Evolutionary conservation across 208 protist species (phyloP), one percentile per base, ranked within the genome.

Genomic region (Novymonas esmeraldas): DNA sequence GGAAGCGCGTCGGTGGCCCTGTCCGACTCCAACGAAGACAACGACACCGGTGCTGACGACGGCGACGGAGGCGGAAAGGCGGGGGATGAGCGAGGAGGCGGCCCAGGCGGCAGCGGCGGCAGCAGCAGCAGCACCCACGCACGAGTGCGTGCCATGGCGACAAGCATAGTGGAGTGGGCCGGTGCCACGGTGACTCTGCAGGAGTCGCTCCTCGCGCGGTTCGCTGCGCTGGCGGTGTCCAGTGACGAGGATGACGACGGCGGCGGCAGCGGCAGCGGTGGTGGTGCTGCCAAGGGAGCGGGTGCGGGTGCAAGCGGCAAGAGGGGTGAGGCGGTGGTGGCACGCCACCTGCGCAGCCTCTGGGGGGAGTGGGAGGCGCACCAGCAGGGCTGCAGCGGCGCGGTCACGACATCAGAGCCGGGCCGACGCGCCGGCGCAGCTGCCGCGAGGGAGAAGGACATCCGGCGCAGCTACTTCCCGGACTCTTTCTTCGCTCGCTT

Each of bases 401-500:
- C 55, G 36, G 11, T 24, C 24, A 29, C 22, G 22, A 38, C 34
- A 11, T 24, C 9, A 38, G 24, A 61, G 20, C n/a, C 24, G 38
- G 36, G 22, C 42, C 56, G 26, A 26, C 56, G 7, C 39, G 36
- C 20, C 22, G 54, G 54, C 10, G 39, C n/a, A n/a, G n/a, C 22
- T 20, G 56, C 56, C 11, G 56, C 5, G 18, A 42, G 33, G 6
- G 33, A 48, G 24, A 79, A 73, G 38, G 82, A 89, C 42, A 50
- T 89, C 31, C 86, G 90, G 11, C 38, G 42, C 45, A 71, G 73
- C 22, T 95, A 95, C 70, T 87, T 89, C 34, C 90, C 90, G 1
- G 79, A 82, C 28, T 93, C 90, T 6, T 73, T 95, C 24, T 74
- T 93, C 49, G 78, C 77, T 18, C 86, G 90, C 49, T 87, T 95